A percentile compares a stretch with the other conserved stretches of the same genome.
Evolutionary conservation across 495 filamentous ascomycete genomes (phyloP).

Genomic region (Rhizodiscina lignyota): DNA sequence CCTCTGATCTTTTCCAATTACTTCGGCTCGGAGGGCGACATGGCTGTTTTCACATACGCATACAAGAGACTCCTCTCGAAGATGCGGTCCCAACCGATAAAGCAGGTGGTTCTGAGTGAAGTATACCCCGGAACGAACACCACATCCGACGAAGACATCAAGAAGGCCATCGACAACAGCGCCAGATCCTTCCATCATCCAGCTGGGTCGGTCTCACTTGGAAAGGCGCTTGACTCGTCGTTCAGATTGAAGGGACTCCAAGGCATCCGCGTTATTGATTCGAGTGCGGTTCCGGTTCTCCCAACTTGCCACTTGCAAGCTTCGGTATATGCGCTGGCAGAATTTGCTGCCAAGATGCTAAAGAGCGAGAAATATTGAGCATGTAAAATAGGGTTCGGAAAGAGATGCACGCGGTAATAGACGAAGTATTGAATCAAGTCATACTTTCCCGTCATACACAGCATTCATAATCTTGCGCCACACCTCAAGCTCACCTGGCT

Average conservation of each 20-base stretch:
- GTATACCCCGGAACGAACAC: neutral
- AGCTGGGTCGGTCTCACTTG: neutral
- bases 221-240: neutral
- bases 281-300: neutral
- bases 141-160: neutral
- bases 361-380: too few species aligned
- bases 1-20: neutral
- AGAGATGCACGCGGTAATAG: too few species aligned
- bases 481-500: too few species aligned
- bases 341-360: too few species aligned
- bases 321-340: neutral
- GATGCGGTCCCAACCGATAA: neutral
- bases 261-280: neutral
- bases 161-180: neutral
- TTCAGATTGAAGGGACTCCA: neutral
- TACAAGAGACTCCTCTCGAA: too few species aligned
- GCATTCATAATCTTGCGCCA: too few species aligned
- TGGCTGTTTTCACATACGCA: neutral
- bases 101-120: neutral
- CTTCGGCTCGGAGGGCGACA: neutral
- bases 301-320: neutral
- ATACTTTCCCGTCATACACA: too few species aligned
- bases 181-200: neutral
- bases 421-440: too few species aligned
- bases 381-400: too few species aligned